These are phyloP conservation scores for Tolypocladium paradoxum DNA, from an alignment of 2,329 filamentous ascomycete genomes.

Conservation along the genomic window DNA sequence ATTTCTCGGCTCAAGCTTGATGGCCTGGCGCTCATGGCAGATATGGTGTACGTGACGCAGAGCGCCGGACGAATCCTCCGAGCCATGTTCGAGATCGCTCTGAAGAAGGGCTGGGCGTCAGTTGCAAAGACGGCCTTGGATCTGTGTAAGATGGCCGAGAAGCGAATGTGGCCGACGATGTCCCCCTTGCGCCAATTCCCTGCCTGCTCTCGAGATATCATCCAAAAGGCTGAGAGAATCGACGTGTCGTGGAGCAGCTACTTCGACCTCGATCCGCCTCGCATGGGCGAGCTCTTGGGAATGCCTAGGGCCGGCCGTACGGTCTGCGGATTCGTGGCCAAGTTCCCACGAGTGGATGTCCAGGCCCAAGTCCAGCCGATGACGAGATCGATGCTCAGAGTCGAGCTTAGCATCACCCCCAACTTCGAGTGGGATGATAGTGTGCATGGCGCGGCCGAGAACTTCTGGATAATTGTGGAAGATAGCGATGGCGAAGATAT, in stretches of 20 bases:
- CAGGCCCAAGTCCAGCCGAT: slow-evolving; percentile 92
- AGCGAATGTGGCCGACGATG: slow-evolving; percentile 99
- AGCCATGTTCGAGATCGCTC: slow-evolving; percentile 91
- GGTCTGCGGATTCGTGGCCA: slow-evolving; percentile 77
- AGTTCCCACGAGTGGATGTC: slow-evolving; percentile 87
- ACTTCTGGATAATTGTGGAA: slow-evolving; percentile 95
- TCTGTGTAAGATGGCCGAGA: slow-evolving; percentile 98
- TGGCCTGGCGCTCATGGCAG: slow-evolving; percentile 90
- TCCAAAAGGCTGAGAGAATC: slow-evolving; percentile 88
- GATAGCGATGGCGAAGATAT: slow-evolving; percentile 97
- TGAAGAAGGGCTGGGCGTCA: slow-evolving; percentile 92
- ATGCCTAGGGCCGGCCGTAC: slow-evolving; percentile 79
- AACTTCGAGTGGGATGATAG: slow-evolving; percentile 94
- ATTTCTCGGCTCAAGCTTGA: slow-evolving; percentile 92
- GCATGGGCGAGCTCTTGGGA: slow-evolving; percentile 89
- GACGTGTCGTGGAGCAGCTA: slow-evolving; percentile 90
- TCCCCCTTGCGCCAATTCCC: slow-evolving; percentile 87
- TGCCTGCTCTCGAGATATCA: slow-evolving; percentile 68
- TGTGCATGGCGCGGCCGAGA: slow-evolving; percentile 78
- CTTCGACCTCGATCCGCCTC: slow-evolving; percentile 90
- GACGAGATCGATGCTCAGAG: slow-evolving; percentile 82
- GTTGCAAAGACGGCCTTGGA: slow-evolving; percentile 89
- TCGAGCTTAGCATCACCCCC: slow-evolving; percentile 84
- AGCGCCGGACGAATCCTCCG: slow-evolving; percentile 92
- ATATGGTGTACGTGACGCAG: slow-evolving; percentile 97